Base-by-base conservation (phyloP, 1,284 basidiomycete genomes). In the Apiotrichum laibachii region DNA sequence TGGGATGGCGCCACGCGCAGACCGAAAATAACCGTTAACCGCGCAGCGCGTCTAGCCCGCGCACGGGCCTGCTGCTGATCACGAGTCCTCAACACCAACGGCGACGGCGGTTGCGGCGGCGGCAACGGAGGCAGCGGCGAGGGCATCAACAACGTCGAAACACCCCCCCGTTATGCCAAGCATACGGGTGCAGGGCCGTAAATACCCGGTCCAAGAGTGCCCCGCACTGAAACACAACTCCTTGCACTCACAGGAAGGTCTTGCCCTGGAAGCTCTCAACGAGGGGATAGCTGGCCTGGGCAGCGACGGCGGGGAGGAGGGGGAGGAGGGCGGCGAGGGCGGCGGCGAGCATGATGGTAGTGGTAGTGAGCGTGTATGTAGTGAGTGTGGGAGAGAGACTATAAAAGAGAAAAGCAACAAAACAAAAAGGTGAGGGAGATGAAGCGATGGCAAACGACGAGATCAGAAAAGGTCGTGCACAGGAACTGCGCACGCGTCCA, bases 241-340 rank as follows among this genome's bases (percentile, higher is more conserved):
- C 31, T 16, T 1, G 16, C 3, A 60, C 61, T 57, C 50, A 63
- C 61, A 63, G 50, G 53, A 63, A 63, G 13, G 34, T 60, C 39
- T 47, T 15, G 53, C 59, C 59, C 26, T 61, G 56, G 61, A 65
- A 65, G 26, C 63, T 63, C 45, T 65, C 59, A 42, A 63, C 66
- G 52, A 51, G 39, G 43, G 59, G 54, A 40, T 65, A 61, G 26
- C 26, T 31, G 26, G 47, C 57, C 31, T 50, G 47, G 12, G 50
- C 58, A 16, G 35, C 40, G 46, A 31, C 44, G 42, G 34, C 21
- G 8, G 61, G 50, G 13, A 40, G 19, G 13, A 26, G 15, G 22
- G 39, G 47, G 44, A 54, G 44, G 51, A 62, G 51, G n/a, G 44
- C 51, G 7, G 51, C 46, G 45, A 56, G 43, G 22, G 55, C 44